Percentiles rank a stretch among this genome's conserved stretches.
Conservation (phyloP, 495 filamentous ascomycete species). For the Hyaloscypha finlandica region DNA sequence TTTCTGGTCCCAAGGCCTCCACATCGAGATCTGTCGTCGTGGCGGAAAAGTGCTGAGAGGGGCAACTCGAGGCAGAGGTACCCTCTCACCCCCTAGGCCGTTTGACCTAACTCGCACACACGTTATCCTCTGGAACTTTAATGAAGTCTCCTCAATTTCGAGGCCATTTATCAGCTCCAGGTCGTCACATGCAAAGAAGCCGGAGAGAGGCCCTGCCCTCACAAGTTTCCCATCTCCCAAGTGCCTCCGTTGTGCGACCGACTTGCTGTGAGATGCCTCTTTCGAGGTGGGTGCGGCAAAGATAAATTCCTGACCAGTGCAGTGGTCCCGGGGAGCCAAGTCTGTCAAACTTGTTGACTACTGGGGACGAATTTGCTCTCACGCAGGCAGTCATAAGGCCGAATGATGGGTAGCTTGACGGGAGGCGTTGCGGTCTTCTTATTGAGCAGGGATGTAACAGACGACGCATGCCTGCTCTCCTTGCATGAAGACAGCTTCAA, state of each 20-base stretch:
- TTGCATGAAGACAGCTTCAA: constrained; percentile 23
- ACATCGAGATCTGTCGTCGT: constrained; percentile 10
- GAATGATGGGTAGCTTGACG: constrained; percentile 16
- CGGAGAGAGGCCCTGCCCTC: background rate
- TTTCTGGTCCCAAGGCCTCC: constrained; percentile 4
- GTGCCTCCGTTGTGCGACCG: constrained; percentile 7
- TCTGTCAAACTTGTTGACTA: constrained; percentile 7
- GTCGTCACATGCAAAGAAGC: background rate
- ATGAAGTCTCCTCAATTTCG: background rate
- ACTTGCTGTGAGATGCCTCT: constrained; percentile 7
- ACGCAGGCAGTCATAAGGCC: background rate
- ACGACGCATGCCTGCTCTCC: constrained; percentile 16
- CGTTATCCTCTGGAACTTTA: constrained; percentile 1
- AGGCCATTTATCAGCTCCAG: background rate
- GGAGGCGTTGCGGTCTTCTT: constrained; percentile 24
- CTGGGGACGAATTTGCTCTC: background rate
- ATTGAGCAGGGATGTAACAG: constrained; percentile 22
- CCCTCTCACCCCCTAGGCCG: background rate
- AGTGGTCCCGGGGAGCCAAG: background rate
- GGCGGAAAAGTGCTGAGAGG: background rate
- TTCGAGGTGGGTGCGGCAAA: constrained; percentile 5
- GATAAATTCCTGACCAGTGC: background rate
- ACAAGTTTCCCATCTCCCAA: background rate
- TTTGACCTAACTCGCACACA: background rate
- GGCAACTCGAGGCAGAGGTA: background rate